Percentiles rank a stretch among this genome's conserved stretches.
phyloP scores from a whole-genome alignment of 2,329 filamentous ascomycete species.

The Xylariaceae sp. region DNA sequence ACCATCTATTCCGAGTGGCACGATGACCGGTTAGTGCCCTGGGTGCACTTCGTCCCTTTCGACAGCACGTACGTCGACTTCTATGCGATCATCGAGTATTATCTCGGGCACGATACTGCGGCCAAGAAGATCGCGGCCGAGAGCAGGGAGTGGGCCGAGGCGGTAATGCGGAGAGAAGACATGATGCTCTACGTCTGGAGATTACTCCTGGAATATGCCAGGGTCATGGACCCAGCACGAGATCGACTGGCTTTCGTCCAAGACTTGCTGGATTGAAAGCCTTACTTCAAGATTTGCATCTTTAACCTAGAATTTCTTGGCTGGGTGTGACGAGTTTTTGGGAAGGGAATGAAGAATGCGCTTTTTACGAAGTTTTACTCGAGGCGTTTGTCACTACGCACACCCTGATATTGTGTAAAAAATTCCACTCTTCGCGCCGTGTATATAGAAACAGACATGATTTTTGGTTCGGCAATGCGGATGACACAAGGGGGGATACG shows the following conservation, averaged over 20 bases:
- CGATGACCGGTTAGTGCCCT: constrained; percentile 61
- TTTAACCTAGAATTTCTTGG: too few relatives aligned
- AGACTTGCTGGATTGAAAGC: constrained; percentile 30
- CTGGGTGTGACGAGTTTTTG: background rate
- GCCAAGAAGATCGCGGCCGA: constrained; percentile 54
- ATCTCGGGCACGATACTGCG: constrained; percentile 43
- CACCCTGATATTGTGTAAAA: too few relatives aligned
- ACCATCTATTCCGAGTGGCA: constrained; percentile 74
- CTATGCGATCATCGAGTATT: constrained; percentile 61
- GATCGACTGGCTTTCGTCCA: constrained; percentile 40
- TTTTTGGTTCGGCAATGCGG: too few relatives aligned
- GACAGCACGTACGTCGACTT: constrained; percentile 64
- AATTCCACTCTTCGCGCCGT: too few relatives aligned
- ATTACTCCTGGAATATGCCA: constrained; percentile 53
- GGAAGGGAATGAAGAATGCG: constrained; percentile 1
- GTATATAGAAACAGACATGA: too few relatives aligned
- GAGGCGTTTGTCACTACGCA: too few relatives aligned
- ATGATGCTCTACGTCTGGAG: constrained; percentile 63
- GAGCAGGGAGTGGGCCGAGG: constrained; percentile 56
- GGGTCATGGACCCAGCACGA: constrained; percentile 37
- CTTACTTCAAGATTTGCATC: too few relatives aligned
- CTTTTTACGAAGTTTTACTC: constrained; percentile 8
- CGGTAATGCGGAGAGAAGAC: constrained; percentile 57
- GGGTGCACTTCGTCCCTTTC: constrained; percentile 68
- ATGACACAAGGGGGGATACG: too few relatives aligned